Evolutionary conservation across 164 flowering plant genomes (phyloP), one percentile per base, ranked within the genome.

Genomic region (Aristolochia californica): DNA sequence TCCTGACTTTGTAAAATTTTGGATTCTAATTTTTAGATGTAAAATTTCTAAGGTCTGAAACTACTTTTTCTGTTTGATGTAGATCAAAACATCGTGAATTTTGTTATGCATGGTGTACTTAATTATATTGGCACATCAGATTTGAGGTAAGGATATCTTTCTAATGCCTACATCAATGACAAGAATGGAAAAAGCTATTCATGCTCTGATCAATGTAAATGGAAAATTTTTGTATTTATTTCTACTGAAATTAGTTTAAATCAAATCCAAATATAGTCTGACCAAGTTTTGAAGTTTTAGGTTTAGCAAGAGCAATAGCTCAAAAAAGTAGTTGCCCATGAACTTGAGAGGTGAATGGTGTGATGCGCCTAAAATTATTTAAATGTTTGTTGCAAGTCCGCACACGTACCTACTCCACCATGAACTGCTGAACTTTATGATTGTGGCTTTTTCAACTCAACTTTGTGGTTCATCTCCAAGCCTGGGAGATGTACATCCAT

Each of bases 391-490:
- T 62, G 55, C 71, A 62, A 87, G 99, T 72, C 68, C 90, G 58
- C 58, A 65, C 24, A 82, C 94, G 11, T 85, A 75, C 61, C 77
- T 75, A 59, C 78, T 93, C 56, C 99, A 93, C 71, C 77, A 77
- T 66, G 99, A 89, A 67, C 79, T 89, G 74, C 87, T 89, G 65
- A 80, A 83, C 70, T 89, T 93, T 69, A 73, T 84, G 87, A 76
- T 93, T 51, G 80, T 84, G 61, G 81, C 95, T 45, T 83, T 89
- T 90, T 89, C 99, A 52, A 89, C 95, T 70, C 99, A 93, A 69
- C 96, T 93, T 74, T 81, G 78, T 66, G 96, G 86, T 55, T 94
- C 97, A 65, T 79, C 94, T 61, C 91, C 90, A 16, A 87, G 93
- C 68, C 87, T 80, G 53, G 66, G 71, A 61, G 97, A 87, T 70